Conservation (phyloP, 768 basidiomycete genomes). For the Ephemerocybe angulata region DNA sequence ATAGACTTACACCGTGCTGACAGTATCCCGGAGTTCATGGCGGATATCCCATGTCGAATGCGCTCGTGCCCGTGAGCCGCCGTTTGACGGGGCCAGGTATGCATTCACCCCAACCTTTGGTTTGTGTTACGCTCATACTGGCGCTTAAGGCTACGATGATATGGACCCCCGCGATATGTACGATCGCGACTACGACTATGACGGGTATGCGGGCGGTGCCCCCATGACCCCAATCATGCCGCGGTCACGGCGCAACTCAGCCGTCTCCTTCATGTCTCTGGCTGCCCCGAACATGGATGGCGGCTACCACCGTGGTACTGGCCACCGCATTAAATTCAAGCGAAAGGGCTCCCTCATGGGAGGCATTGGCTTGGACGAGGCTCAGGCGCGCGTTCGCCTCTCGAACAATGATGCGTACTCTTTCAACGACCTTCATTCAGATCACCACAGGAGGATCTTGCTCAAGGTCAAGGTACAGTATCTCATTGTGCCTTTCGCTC, state of each 20-base stretch:
- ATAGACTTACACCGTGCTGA: constrained; percentile 6
- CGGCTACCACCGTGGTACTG: constrained; percentile 35
- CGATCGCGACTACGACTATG: constrained; percentile 34
- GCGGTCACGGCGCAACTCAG: constrained; percentile 45
- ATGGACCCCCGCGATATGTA: constrained; percentile 46
- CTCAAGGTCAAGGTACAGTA: constrained; percentile 57
- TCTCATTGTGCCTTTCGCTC: background rate
- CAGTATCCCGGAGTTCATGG: constrained; percentile 45
- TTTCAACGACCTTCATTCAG: constrained; percentile 62
- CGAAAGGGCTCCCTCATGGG: constrained; percentile 63
- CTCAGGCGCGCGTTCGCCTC: constrained; percentile 59
- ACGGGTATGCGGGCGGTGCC: constrained; percentile 25
- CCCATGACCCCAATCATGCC: constrained; percentile 30
- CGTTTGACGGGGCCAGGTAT: constrained; percentile 41
- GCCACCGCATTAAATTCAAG: constrained; percentile 64
- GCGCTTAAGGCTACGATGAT: constrained; percentile 47
- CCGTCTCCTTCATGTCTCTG: constrained; percentile 42
- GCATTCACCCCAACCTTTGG: constrained; percentile 13
- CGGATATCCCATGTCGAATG: constrained; percentile 38
- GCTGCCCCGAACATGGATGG: constrained; percentile 33
- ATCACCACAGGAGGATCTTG: constrained; percentile 53
- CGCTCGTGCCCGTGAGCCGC: constrained; percentile 36
- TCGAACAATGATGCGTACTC: constrained; percentile 62
- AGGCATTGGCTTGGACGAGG: constrained; percentile 66
- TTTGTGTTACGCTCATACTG: background rate